Evolutionary conservation across 495 filamentous ascomycete genomes (phyloP), one percentile per base, ranked within the genome.

Genomic region (Penicillium paxilli): DNA sequence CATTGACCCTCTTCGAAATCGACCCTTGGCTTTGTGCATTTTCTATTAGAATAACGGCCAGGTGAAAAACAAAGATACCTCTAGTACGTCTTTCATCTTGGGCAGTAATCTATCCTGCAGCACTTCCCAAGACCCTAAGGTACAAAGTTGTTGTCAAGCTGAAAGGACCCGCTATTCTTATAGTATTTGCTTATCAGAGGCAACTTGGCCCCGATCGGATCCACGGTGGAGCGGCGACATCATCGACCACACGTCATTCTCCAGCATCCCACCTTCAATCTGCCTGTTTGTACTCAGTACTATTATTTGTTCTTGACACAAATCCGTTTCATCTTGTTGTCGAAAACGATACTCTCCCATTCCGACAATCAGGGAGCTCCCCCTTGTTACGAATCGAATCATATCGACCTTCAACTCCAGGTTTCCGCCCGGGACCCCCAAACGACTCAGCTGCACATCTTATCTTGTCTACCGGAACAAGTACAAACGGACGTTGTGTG

Each of bases 211-310:
- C 19, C 40, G 40, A 42, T 42, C 40, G 40, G 40, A 42, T 42
- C 40, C 33, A 62, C 19, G 30, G 66, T 67, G 66, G 64, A 69
- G 62, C 62, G 64, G 64, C 64, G 64, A 67, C 66, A 67, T 67
- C 66, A 69, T 65, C 57, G 53, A 16, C 49, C 28, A 35, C 42
- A 21, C 30, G 47, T 42, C 40, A 42, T 42, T 42, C 20, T 42
- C 40, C 12, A 42, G 23, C 55, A 37, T 68, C 54, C 56, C 49
- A 52, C 55, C 53, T 41, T 51, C 51, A 9, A 20, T 42, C 22
- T 37, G 17, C 5, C 19, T 2, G 3, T 42, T 22, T 9, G 4
- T 11, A 12, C 40, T 42, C 11, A 14, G 14, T 16, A 5, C 16
- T 37, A 14, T 37, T 32, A 14, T 32, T 14, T 32, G 11, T 19